Conservation (phyloP, 345 rosid species). For the Mercurialis annua region DNA sequence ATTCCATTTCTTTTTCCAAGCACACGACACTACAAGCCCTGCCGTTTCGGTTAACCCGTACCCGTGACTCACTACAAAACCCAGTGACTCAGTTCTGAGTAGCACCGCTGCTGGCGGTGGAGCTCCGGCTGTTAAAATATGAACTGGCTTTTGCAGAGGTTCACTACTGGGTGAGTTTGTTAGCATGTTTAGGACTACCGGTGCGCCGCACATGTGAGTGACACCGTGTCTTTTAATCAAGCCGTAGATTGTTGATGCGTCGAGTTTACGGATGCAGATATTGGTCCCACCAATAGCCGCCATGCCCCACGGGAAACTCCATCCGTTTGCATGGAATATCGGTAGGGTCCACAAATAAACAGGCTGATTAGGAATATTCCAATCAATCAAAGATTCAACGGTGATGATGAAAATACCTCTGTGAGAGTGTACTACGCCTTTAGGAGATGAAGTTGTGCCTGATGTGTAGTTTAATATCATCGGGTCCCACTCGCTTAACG, state of each 20-base stretch:
- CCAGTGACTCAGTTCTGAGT: slow-evolving; percentile 15
- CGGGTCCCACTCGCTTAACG: slow-evolving; percentile 24
- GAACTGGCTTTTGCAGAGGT: slow-evolving; percentile 8
- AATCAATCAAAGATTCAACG: slow-evolving; percentile 13
- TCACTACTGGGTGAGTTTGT: slow-evolving; percentile 11
- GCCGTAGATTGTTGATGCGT: slow-evolving; percentile 8
- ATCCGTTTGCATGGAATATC: slow-evolving; percentile 31
- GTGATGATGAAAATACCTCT: slow-evolving; percentile 14
- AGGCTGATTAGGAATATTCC: slow-evolving; percentile 19
- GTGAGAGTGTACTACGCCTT: slow-evolving; percentile 25
- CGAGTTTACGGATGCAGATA: slow-evolving; percentile 22
- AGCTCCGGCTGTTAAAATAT: slow-evolving; percentile 22
- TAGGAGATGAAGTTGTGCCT: slow-evolving; percentile 29
- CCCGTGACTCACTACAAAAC: slow-evolving; percentile 29
- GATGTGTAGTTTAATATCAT: slow-evolving; percentile 26
- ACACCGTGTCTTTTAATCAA: slow-evolving; percentile 20
- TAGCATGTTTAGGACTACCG: slow-evolving; percentile 28
- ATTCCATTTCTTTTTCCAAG: slow-evolving; percentile 26
- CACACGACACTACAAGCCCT: slow-evolving; percentile 13
- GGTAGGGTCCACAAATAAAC: slow-evolving; percentile 26
- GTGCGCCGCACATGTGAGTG: slow-evolving; percentile 34
- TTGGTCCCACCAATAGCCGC: slow-evolving; percentile 27
- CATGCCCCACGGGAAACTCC: slow-evolving; percentile 28
- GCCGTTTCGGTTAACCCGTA: slow-evolving; percentile 27
- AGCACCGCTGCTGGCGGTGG: slow-evolving; percentile 24